Percentiles rank a stretch among this genome's conserved stretches.
These are phyloP conservation scores for Polyrhizophydium stewartii DNA, from an alignment of 371 early-diverging fungal genomes.

Conservation along the genomic window DNA sequence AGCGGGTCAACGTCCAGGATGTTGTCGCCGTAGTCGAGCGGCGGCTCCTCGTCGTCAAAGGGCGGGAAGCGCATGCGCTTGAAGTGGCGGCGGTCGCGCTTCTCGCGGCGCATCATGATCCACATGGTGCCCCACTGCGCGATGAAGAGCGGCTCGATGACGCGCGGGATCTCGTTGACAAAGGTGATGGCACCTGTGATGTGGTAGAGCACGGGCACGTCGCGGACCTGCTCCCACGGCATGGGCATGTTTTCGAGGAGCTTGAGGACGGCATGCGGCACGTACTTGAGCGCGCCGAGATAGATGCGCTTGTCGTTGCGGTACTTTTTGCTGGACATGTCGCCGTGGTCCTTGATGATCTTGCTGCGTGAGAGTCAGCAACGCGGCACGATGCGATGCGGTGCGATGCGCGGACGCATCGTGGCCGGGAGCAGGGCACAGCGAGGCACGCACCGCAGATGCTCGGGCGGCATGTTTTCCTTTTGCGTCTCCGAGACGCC, in stretches of 20 bases:
- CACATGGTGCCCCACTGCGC: conserved; percentile 99
- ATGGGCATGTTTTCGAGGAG: conserved; percentile 98
- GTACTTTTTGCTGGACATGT: conserved; percentile 97
- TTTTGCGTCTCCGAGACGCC: conserved; percentile 69
- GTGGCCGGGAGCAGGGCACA: not conserved
- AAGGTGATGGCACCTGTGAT: conserved; percentile 98
- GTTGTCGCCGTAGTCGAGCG: conserved; percentile 97
- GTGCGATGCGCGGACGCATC: too few species aligned
- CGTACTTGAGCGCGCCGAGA: conserved; percentile 95
- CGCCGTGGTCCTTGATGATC: conserved; percentile 97
- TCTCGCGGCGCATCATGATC: conserved; percentile 99
- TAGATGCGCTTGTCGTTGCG: conserved; percentile 95
- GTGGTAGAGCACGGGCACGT: conserved; percentile 96
- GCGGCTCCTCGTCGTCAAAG: conserved; percentile 98
- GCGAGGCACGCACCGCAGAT: conserved; percentile 55
- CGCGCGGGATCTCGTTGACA: conserved; percentile 94
- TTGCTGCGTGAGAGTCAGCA: conserved; percentile 25
- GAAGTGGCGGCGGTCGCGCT: conserved; percentile 95
- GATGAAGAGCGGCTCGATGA: conserved; percentile 93
- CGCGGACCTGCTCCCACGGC: conserved; percentile 99
- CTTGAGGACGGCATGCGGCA: conserved; percentile 98
- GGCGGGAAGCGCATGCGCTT: conserved; percentile 98
- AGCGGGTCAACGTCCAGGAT: conserved; percentile 94
- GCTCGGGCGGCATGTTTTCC: conserved; percentile 96
- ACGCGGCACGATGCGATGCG: not conserved